Conservation (phyloP, 805 yeast species). For the Yamadazyma sp. region DNA sequence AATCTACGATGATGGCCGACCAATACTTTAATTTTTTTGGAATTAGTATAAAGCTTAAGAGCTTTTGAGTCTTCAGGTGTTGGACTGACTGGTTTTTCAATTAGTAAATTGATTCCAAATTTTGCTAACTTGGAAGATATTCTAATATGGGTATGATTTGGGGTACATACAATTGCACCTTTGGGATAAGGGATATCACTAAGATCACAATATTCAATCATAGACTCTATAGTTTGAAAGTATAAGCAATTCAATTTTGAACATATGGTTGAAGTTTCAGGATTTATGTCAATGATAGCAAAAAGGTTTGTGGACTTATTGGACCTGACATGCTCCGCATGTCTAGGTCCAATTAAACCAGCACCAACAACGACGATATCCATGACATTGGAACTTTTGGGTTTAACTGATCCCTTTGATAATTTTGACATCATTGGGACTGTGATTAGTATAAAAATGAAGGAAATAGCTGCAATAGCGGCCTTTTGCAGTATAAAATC, state of each 20-base stretch:
- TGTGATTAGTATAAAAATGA: too few species aligned
- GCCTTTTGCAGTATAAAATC: too few species aligned
- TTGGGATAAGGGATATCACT: conserved; percentile 22
- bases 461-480: too few species aligned
- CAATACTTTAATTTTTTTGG: conserved; percentile 25
- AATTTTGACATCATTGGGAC: too few species aligned
- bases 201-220: conserved; percentile 21
- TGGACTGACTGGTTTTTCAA: conserved; percentile 37
- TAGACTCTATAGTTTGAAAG: conserved; percentile 20
- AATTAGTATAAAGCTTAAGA: conserved; percentile 20
- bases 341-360: conserved; percentile 41
- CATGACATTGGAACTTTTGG: background rate
- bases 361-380: conserved; percentile 25
- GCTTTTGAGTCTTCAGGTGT: conserved; percentile 28
- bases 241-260: conserved; percentile 18
- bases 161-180: conserved; percentile 40
- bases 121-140: conserved; percentile 30
- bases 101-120: conserved; percentile 30
- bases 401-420: too few species aligned
- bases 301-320: conserved; percentile 22
- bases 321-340: conserved; percentile 29
- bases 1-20: conserved; percentile 42
- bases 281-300: conserved; percentile 31
- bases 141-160: conserved; percentile 36
- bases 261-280: conserved; percentile 23